Conservation (phyloP, 306 rosid genomes). For the Ochetophila trinervis region DNA sequence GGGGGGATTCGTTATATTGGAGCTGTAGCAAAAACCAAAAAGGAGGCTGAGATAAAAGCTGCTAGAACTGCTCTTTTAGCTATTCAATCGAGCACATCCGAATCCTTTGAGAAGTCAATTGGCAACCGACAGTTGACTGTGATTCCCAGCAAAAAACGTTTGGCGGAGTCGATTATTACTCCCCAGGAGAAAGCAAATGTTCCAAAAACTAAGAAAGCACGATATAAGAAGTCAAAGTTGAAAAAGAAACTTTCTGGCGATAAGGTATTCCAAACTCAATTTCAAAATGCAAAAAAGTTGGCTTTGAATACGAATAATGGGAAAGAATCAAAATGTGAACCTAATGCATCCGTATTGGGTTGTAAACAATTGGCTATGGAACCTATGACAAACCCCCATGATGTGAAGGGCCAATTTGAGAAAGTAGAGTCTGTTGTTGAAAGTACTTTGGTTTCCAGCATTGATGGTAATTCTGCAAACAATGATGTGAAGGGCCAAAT, state of each 20-base stretch:
- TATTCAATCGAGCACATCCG: conserved; percentile 53
- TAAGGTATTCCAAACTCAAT: conserved; percentile 22
- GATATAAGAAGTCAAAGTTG: conserved; percentile 43
- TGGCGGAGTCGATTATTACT: conserved; percentile 23
- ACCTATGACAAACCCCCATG: conserved; percentile 24
- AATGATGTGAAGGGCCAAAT: conserved; percentile 23
- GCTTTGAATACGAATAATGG: conserved; percentile 18
- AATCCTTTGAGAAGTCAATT: conserved; percentile 36
- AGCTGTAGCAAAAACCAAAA: conserved; percentile 76
- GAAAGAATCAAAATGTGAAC: conserved; percentile 16
- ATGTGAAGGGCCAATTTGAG: conserved; percentile 24
- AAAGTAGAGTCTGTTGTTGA: conserved; percentile 31
- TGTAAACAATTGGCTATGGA: conserved; percentile 17
- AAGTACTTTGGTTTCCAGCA: conserved; percentile 13
- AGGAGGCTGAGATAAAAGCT: conserved; percentile 95
- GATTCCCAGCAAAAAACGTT: conserved; percentile 61
- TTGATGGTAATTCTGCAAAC: conserved; percentile 20
- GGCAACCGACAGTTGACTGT: conserved; percentile 59
- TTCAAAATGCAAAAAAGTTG: conserved; percentile 8
- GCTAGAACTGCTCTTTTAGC: conserved; percentile 96
- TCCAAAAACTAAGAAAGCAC: conserved; percentile 51
- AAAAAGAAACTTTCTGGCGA: conserved; percentile 35
- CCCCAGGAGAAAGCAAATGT: conserved; percentile 34
- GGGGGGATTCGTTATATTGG: conserved; percentile 89
- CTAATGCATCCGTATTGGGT: conserved; percentile 8